Evolutionary conservation across 257 asterid species (phyloP).

Genomic region (Solanum chiquidenum): DNA sequence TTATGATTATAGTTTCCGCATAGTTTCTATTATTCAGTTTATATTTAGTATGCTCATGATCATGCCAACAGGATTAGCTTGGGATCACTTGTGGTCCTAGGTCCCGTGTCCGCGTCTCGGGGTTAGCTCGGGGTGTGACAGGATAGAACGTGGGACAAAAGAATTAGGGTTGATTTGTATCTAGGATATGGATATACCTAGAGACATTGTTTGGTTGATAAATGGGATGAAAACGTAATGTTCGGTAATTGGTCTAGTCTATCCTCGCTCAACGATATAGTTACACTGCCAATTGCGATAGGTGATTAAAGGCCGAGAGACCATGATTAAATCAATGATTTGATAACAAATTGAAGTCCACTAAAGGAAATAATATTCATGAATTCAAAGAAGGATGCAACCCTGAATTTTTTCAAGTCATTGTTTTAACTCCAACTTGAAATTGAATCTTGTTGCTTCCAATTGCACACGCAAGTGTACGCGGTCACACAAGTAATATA

Average conservation of each 20-base stretch:
- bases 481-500: too few relatives aligned
- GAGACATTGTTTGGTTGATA: background rate
- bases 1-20: too few relatives aligned
- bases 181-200: background rate
- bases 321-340: background rate
- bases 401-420: background rate
- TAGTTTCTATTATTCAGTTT: too few relatives aligned
- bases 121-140: too few relatives aligned
- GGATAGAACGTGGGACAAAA: too few relatives aligned
- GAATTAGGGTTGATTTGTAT: background rate
- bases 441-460: background rate
- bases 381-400: background rate
- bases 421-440: background rate
- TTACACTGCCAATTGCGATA: background rate
- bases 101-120: too few relatives aligned
- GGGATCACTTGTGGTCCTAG: too few relatives aligned
- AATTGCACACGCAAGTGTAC: too few relatives aligned
- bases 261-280: background rate
- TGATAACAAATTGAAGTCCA: background rate
- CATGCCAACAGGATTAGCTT: too few relatives aligned
- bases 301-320: background rate
- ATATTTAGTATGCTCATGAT: too few relatives aligned
- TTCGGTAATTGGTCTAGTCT: background rate
- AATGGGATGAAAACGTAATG: background rate
- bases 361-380: background rate